A percentile compares a stretch with the other conserved stretches of the same genome.
Evolutionary conservation across 495 filamentous ascomycete genomes (phyloP).

Genomic region (Aspergillus baeticus): DNA sequence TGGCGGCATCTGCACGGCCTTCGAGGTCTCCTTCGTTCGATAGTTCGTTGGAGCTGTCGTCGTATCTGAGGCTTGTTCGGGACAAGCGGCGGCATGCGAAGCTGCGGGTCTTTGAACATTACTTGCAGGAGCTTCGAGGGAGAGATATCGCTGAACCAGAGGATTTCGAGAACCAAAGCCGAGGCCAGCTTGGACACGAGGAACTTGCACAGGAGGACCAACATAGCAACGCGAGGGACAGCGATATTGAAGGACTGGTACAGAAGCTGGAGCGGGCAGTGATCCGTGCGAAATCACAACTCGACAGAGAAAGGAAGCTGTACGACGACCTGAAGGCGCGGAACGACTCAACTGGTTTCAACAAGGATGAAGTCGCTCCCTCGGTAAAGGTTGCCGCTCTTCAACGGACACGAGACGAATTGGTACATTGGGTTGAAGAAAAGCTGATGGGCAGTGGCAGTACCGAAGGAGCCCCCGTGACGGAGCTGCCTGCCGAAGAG

Average conservation of each 20-base stretch:
- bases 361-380: conserved; percentile 14
- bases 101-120: conserved; percentile 52
- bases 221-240: conserved; percentile 21
- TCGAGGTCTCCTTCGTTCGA: conserved; percentile 12
- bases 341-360: conserved; percentile 20
- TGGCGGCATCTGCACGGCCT: conserved; percentile 1
- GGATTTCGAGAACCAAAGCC: conserved; percentile 46
- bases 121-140: conserved; percentile 34
- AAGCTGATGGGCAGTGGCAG: conserved; percentile 58
- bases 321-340: conserved; percentile 54
- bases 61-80: conserved; percentile 55
- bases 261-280: conserved; percentile 65
- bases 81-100: conserved; percentile 54
- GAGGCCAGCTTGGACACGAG: conserved; percentile 42
- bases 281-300: conserved; percentile 58
- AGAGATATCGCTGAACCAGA: conserved; percentile 45
- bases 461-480: conserved; percentile 36
- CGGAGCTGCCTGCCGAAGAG: conserved; percentile 34
- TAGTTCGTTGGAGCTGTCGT: conserved; percentile 38
- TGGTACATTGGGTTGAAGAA: conserved; percentile 72
- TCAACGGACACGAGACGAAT: conserved; percentile 56
- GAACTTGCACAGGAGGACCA: conserved; percentile 17
- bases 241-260: conserved; percentile 48
- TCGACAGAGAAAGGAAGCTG: conserved; percentile 60
- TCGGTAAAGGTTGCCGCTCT: conserved; percentile 46